Evolutionary conservation across 2,329 filamentous ascomycete species (phyloP).

Genomic region (Hymenoscyphus albidus): DNA sequence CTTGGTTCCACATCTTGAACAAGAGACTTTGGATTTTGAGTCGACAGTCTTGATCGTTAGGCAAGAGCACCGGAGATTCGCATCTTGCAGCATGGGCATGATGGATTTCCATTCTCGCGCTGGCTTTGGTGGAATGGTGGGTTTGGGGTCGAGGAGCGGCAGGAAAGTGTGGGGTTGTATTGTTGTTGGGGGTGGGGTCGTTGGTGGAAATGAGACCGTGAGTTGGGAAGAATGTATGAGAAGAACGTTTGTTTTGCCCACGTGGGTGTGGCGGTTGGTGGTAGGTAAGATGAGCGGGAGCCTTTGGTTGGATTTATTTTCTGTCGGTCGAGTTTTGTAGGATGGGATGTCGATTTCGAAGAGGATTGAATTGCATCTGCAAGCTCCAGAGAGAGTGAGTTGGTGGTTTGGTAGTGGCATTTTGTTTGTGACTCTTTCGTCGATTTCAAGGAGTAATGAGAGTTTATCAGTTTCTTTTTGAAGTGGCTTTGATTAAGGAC

Average conservation of each 20-base stretch:
- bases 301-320: neutral
- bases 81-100: neutral
- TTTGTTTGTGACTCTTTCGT: neutral
- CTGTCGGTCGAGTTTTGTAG: neutral
- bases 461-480: neutral
- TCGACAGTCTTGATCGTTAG: neutral
- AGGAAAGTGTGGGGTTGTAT: neutral
- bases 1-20: constrained; percentile 1
- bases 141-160: neutral
- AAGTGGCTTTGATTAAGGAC: neutral
- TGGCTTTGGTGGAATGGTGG: neutral
- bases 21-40: neutral
- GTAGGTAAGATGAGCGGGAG: neutral
- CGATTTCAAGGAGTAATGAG: too few relatives aligned
- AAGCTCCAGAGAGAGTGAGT: neutral
- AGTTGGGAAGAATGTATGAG: neutral
- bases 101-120: neutral
- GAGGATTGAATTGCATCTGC: constrained; percentile 3
- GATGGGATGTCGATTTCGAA: constrained; percentile 4
- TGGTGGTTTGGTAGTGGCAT: constrained; percentile 1
- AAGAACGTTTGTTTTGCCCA: neutral
- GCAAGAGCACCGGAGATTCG: neutral
- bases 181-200: neutral
- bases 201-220: neutral
- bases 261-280: neutral